Base-by-base conservation (phyloP, 1,284 basidiomycete genomes). In the Ceratobasidium papillatum region DNA sequence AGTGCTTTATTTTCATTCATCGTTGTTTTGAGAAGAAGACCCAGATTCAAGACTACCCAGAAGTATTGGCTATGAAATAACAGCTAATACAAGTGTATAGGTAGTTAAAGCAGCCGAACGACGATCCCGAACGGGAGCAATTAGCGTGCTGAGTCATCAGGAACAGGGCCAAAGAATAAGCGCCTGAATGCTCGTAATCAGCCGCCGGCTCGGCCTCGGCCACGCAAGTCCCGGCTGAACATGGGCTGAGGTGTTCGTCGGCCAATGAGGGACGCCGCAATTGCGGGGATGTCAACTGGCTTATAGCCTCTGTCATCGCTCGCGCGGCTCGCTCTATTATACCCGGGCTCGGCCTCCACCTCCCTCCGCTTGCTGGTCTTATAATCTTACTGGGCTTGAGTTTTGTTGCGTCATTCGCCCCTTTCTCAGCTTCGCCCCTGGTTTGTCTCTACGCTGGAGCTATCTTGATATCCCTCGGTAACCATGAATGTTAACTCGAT, bases 211-310 rank as follows among this genome's bases (percentile, higher is more conserved):
- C 65, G 65, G 65, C 51, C 51, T 36, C 49, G 65, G 65, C 65
- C 65, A 69, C 65, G 65, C 65, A 69, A 69, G 65, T 69, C 65
- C 58, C 65, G 65, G 65, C 65, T 27, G 45, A 22, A n/a, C 2
- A 32, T 32, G 17, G 30, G 47, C 41, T 32, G 43, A 34, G 3
- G 45, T 34, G 3, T 27, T 41, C 30, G 17, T 32, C 45, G 64
- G 49, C 64, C 45, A 54, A 66, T 66, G 32, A n/a, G 14, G 22
- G 5, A 2, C 43, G n/a, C 47, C 8, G 49, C 32, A 51, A 66
- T 66, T 38, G 52, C 62, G 22, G 41, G 9, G 4, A 47, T 19
- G 38, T 17, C 45, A 17, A n/a, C 45, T 47, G 8, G 8, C 8
- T 47, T 47, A 47, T 47, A 47, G 19, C 45, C 19, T 47, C 45